Conservation (phyloP, 371 early-diverging fungal species). For the Rhizopus sp. region DNA sequence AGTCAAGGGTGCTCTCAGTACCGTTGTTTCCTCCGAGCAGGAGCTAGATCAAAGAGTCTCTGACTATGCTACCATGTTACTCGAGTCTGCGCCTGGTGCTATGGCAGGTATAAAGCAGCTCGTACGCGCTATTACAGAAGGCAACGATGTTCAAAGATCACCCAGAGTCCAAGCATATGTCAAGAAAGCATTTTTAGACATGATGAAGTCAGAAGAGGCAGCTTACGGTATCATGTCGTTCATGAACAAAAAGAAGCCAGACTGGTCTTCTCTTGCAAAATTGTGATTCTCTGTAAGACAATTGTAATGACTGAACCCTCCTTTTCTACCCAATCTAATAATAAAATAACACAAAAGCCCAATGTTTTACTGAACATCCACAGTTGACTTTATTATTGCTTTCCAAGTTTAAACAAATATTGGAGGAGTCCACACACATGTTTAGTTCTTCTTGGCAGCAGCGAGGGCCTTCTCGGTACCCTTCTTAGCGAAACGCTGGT, state of each 20-base stretch:
- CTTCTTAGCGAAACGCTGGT: constrained; percentile 97
- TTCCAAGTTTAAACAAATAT: neutral
- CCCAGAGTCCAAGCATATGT: constrained; percentile 38
- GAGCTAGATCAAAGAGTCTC: constrained; percentile 47
- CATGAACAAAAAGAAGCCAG: constrained; percentile 52
- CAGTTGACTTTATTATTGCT: neutral
- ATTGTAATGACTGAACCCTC: no score
- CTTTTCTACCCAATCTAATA: no score
- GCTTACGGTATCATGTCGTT: constrained; percentile 68
- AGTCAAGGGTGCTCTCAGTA: constrained; percentile 31
- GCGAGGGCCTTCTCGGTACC: constrained; percentile 57
- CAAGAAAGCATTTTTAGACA: constrained; percentile 50
- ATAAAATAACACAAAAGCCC: neutral
- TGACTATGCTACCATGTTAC: constrained; percentile 44
- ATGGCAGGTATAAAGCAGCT: constrained; percentile 57
- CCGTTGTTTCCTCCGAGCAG: constrained; percentile 30
- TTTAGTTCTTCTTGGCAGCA: constrained; percentile 64
- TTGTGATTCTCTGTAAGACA: constrained; percentile 15
- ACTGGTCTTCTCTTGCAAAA: constrained; percentile 57
- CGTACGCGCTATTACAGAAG: constrained; percentile 45
- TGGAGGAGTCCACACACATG: constrained; percentile 41
- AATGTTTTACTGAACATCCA: neutral
- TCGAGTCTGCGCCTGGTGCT: constrained; percentile 61
- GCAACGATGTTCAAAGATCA: constrained; percentile 34
- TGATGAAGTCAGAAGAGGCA: constrained; percentile 72